Base-by-base conservation (phyloP, 2,329 filamentous ascomycete species). In the Penicillium sp. region DNA sequence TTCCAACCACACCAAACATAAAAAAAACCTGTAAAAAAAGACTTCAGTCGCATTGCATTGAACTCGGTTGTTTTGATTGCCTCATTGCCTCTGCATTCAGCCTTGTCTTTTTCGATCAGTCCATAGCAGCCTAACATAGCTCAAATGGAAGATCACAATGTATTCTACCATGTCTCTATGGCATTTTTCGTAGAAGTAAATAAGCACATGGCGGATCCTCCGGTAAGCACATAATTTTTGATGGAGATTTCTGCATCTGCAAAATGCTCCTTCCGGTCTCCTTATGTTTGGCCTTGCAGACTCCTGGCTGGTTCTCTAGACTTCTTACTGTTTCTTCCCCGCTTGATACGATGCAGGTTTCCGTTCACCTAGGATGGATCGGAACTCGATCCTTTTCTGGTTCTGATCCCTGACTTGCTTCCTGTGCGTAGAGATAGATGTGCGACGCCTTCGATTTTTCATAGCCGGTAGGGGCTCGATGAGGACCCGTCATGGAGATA, bases 121-220 rank as follows among this genome's bases (percentile, higher is more conserved):
- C 40, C 38, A 53, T 58, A 59, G 53, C 33, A 54, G 53, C 28
- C 47, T 17, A n/a, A 15, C 9, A 19, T 38, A 37, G 24, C 50
- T 40, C 44, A 53, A 60, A 24, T 45, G 49, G 26, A 60, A 60
- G 59, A 61, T 62, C 62, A 38, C 61, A 65, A 59, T 66, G 58
- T 62, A 63, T 60, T 64, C 58, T 54, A 58, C 22, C 30, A 49
- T 55, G 28, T 35, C 53, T 53, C 7, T 56, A 49, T 10, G 2
- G 12, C 24, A 9, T 22, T 24, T 17, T 49, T 49, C 4, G n/a
- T 15, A 45, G 6, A 22, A n/a, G 45, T 49, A 49, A 26, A 49
- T 3, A 2, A 47, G 9, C 8, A n/a, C 8, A 28, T n/a, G 2
- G 45, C 17, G 7, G 7, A n/a, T 7, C 13, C 15, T n/a, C 13